These are phyloP conservation scores for Guillardia theta DNA, from an alignment of 78 protist genomes.

Conservation along the genomic window DNA sequence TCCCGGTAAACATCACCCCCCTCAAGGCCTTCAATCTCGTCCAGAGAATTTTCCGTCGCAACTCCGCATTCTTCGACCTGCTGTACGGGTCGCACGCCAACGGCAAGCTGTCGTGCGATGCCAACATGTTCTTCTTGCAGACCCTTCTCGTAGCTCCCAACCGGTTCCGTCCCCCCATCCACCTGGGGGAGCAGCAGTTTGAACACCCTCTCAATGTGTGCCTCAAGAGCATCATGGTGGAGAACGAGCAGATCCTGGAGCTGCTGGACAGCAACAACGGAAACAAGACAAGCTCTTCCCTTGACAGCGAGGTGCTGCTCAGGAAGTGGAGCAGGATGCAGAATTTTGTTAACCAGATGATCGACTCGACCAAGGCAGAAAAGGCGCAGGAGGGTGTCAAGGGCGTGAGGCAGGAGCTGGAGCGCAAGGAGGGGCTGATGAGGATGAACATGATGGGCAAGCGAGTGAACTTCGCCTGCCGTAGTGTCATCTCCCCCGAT, in stretches of 20 bases:
- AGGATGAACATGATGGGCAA: constrained; percentile 98
- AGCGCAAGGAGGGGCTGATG: constrained; percentile 88
- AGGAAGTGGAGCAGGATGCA: background rate
- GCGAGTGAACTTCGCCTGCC: constrained; percentile 97
- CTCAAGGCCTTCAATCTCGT: background rate
- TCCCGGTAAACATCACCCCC: background rate
- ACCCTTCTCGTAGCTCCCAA: constrained; percentile 68
- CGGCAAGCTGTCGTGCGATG: background rate
- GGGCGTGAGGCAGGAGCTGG: constrained; percentile 40
- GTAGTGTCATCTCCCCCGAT: constrained; percentile 97
- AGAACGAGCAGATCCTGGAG: background rate
- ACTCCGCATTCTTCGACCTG: background rate
- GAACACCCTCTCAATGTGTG: constrained; percentile 63
- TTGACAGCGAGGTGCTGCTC: background rate
- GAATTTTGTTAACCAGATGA: background rate
- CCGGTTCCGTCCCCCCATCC: constrained; percentile 69
- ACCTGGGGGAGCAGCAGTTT: background rate
- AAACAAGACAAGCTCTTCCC: background rate
- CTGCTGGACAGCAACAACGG: background rate
- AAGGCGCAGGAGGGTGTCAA: background rate
- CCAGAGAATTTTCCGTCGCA: background rate
- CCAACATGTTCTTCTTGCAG: constrained; percentile 59
- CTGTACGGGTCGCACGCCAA: background rate
- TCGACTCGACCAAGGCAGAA: background rate
- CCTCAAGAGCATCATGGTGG: background rate